Percentiles rank a stretch among this genome's conserved stretches.
Conservation (phyloP, 805 yeast species). For the Zygoascus tannicola region DNA sequence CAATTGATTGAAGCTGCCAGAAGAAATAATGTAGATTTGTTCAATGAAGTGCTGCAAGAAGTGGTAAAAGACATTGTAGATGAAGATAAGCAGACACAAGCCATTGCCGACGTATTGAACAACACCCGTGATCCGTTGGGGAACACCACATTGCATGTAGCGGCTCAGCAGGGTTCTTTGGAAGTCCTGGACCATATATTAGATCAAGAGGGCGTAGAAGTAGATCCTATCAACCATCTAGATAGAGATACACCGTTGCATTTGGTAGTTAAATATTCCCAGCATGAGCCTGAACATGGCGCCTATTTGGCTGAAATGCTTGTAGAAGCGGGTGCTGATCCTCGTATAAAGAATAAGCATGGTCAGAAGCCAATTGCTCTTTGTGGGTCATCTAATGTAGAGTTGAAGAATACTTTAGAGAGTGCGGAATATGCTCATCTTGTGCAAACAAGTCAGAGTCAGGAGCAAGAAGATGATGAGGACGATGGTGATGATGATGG, state of each 20-base stretch:
- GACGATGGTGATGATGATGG: conserved; percentile 13
- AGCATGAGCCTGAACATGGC: conserved; percentile 80
- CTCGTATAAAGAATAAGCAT: conserved; percentile 44
- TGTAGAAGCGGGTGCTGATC: conserved; percentile 87
- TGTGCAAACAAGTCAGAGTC: conserved; percentile 20
- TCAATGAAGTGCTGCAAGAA: conserved; percentile 42
- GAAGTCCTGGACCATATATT: conserved; percentile 74
- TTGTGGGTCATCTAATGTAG: conserved; percentile 43
- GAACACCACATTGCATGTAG: conserved; percentile 72
- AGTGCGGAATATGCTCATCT: conserved; percentile 68
- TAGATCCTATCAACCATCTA: conserved; percentile 63
- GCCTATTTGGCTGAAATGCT: conserved; percentile 66
- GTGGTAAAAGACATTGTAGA: not conserved
- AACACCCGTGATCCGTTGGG: conserved; percentile 65
- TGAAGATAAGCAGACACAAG: not conserved
- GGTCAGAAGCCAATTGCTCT: conserved; percentile 73
- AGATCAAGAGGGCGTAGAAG: conserved; percentile 84
- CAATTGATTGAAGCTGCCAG: conserved; percentile 83
- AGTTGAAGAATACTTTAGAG: conserved; percentile 55
- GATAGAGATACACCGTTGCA: conserved; percentile 89
- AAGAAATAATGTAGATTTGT: conserved; percentile 73
- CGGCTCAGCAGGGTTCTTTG: conserved; percentile 74
- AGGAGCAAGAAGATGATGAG: conserved; percentile 18
- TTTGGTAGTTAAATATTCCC: conserved; percentile 66
- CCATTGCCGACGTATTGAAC: conserved; percentile 43